A percentile compares a stretch with the other conserved stretches of the same genome.
These are phyloP conservation scores for Barnettozyma vustinii DNA, from an alignment of 805 yeast species.

Conservation along the genomic window DNA sequence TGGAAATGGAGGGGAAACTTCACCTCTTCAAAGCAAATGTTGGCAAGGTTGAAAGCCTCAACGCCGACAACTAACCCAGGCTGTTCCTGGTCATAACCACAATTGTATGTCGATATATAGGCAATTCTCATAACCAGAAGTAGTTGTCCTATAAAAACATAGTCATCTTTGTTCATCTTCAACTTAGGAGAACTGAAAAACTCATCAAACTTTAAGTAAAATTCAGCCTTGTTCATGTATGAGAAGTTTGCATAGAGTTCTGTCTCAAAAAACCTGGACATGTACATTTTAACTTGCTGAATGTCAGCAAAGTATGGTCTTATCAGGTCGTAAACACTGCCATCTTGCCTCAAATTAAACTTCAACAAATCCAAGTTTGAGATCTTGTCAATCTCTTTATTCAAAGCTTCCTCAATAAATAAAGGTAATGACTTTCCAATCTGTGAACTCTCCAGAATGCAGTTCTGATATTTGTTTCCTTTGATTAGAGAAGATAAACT, in stretches of 20 bases:
- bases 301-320: slow-evolving; percentile 6
- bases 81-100: slow-evolving; percentile 12
- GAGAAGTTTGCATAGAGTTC: slow-evolving; percentile 4
- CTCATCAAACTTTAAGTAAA: slow-evolving; percentile 6
- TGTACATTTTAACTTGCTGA: neutral
- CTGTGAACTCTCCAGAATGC: neutral
- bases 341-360: slow-evolving; percentile 7
- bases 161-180: slow-evolving; percentile 3
- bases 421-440: slow-evolving; percentile 1
- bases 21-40: slow-evolving; percentile 7
- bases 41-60: slow-evolving; percentile 8
- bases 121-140: slow-evolving; percentile 15
- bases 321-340: slow-evolving; percentile 2
- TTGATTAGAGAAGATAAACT: slow-evolving; percentile 2
- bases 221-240: slow-evolving; percentile 10
- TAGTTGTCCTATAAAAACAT: slow-evolving; percentile 14
- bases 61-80: slow-evolving; percentile 1
- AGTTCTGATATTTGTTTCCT: neutral
- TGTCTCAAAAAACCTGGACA: slow-evolving; percentile 6
- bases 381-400: slow-evolving; percentile 4
- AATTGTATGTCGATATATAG: slow-evolving; percentile 15
- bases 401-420: slow-evolving; percentile 7
- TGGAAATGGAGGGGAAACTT: slow-evolving; percentile 7
- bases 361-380: slow-evolving; percentile 7
- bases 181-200: slow-evolving; percentile 5